Evolutionary conservation across 2,329 filamentous ascomycete genomes (phyloP).

Genomic region (Ciborinia camelliae): DNA sequence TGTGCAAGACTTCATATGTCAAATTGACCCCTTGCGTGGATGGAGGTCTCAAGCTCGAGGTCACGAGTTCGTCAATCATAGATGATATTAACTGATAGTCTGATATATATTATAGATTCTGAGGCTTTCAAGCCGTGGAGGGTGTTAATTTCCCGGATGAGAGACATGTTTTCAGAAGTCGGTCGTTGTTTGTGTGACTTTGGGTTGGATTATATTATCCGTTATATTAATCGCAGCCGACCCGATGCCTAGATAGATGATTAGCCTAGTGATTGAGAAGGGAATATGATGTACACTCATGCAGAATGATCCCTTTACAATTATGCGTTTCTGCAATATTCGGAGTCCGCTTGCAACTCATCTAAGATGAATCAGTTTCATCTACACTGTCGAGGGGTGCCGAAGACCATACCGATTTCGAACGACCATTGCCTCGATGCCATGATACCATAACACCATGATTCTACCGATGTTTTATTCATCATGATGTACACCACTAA

Average conservation of each 20-base stretch:
- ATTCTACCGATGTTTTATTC: background rate
- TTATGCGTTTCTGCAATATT: background rate
- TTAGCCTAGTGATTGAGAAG: background rate
- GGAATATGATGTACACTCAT: background rate
- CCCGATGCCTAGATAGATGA: too few relatives aligned
- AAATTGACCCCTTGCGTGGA: slow-evolving; percentile 9
- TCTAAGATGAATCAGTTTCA: too few relatives aligned
- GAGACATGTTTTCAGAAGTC: background rate
- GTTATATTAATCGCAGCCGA: background rate
- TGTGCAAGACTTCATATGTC: background rate
- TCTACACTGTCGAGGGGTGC: background rate
- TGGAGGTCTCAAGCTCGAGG: background rate
- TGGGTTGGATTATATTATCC: background rate
- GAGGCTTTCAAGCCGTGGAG: background rate
- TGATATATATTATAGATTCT: background rate
- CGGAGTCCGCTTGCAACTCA: background rate
- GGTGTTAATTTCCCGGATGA: background rate
- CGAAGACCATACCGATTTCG: background rate
- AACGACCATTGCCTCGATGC: background rate
- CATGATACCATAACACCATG: background rate
- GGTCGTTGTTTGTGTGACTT: background rate
- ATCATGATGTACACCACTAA: background rate
- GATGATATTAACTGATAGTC: background rate
- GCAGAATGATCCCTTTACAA: background rate
- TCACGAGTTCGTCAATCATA: background rate